These are phyloP conservation scores for Rhodotorula toruloides DNA, from an alignment of 768 basidiomycete species.

Conservation along the genomic window DNA sequence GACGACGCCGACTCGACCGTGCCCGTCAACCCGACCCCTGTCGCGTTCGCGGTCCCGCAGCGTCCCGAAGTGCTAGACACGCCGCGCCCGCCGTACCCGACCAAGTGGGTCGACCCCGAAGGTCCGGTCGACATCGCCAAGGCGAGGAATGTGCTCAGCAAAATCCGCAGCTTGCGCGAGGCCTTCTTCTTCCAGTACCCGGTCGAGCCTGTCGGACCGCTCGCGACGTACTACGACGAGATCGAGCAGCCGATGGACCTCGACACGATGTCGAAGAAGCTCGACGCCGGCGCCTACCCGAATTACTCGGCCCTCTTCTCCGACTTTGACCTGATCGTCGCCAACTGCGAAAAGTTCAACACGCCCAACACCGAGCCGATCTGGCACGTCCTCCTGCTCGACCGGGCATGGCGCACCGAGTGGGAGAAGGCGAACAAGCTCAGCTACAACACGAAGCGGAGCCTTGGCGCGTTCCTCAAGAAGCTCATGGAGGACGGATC, in stretches of 20 bases:
- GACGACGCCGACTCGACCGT: constrained; percentile 22
- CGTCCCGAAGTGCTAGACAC: constrained; percentile 27
- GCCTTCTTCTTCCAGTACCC: constrained; percentile 69
- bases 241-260: constrained; percentile 91
- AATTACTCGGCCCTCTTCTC: constrained; percentile 75
- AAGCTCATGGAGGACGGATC: constrained; percentile 61
- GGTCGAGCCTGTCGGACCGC: constrained; percentile 77
- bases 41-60: constrained; percentile 15
- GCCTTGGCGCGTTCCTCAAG: constrained; percentile 65
- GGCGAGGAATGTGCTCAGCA: constrained; percentile 65
- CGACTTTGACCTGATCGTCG: constrained; percentile 76
- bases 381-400: constrained; percentile 65
- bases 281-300: constrained; percentile 60
- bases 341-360: constrained; percentile 90
- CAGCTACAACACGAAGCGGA: constrained; percentile 70
- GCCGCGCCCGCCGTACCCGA: constrained; percentile 15
- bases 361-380: constrained; percentile 70
- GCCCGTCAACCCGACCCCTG: no score
- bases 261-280: constrained; percentile 66
- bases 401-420: constrained; percentile 72
- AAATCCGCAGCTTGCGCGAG: constrained; percentile 60
- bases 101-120: constrained; percentile 52
- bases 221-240: constrained; percentile 92
- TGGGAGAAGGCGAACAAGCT: constrained; percentile 76
- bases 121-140: constrained; percentile 60